These are phyloP conservation scores for Xylariales sp. DNA, from an alignment of 2,329 filamentous ascomycete species.

Conservation along the genomic window DNA sequence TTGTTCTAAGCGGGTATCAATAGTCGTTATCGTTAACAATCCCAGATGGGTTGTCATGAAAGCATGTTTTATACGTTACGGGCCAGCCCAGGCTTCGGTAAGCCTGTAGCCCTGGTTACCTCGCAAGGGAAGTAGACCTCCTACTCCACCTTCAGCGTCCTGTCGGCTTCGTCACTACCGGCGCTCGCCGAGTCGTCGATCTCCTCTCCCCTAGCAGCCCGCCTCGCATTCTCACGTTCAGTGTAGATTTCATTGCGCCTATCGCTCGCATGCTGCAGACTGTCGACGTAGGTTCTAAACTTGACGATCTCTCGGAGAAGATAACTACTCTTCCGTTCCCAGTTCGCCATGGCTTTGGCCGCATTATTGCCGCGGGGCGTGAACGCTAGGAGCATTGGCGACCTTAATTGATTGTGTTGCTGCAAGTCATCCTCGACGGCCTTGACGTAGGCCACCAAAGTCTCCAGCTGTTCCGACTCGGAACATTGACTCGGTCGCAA, in stretches of 20 bases:
- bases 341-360: conserved; percentile 89
- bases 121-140: neutral
- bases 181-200: conserved; percentile 52
- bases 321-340: conserved; percentile 96
- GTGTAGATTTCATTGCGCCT: conserved; percentile 78
- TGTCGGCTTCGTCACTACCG: conserved; percentile 34
- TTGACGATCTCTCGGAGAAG: conserved; percentile 94
- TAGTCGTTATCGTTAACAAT: conserved; percentile 37
- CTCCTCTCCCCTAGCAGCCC: conserved; percentile 61
- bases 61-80: conserved; percentile 10
- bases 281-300: conserved; percentile 94
- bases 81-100: neutral
- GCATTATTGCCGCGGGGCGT: conserved; percentile 85
- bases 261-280: conserved; percentile 75
- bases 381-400: conserved; percentile 89
- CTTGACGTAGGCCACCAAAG: conserved; percentile 81
- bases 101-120: neutral
- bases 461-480: conserved; percentile 83
- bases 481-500: conserved; percentile 84
- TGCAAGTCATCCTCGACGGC: conserved; percentile 87
- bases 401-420: conserved; percentile 87
- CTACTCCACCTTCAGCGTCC: conserved; percentile 38
- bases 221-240: conserved; percentile 65
- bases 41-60: conserved; percentile 15
- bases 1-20: conserved; percentile 39